These are phyloP conservation scores for Termitomyces sp. DNA, from an alignment of 768 basidiomycete genomes.

Conservation along the genomic window DNA sequence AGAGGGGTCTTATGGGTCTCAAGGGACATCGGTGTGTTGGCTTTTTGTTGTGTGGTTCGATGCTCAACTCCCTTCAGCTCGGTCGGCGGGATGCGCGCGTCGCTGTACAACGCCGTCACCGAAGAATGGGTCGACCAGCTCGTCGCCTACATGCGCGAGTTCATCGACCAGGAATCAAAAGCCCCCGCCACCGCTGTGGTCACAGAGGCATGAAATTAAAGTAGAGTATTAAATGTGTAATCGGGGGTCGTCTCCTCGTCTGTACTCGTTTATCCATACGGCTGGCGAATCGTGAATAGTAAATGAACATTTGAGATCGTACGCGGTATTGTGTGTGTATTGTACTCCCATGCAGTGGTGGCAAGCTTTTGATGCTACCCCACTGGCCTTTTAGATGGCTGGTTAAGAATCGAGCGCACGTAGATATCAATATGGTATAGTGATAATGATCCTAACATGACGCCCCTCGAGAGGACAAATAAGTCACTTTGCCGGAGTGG, in stretches of 20 bases:
- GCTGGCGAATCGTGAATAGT: too few relatives aligned
- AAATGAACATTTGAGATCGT: too few relatives aligned
- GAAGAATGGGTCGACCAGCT: constrained; percentile 65
- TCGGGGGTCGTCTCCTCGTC: too few relatives aligned
- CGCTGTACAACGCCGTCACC: constrained; percentile 85
- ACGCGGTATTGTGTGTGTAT: too few relatives aligned
- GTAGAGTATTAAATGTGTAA: too few relatives aligned
- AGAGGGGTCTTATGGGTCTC: constrained; percentile 73
- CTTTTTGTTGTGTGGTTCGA: neutral
- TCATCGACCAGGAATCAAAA: constrained; percentile 26
- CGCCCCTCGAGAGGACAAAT: neutral
- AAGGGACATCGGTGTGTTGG: constrained; percentile 84
- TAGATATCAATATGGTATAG: too few relatives aligned
- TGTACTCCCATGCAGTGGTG: too few relatives aligned
- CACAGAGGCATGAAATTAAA: constrained; percentile 4
- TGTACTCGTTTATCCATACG: too few relatives aligned
- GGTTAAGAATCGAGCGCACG: too few relatives aligned
- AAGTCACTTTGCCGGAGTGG: constrained; percentile 71
- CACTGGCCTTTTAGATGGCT: too few relatives aligned
- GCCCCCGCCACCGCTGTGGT: constrained; percentile 5
- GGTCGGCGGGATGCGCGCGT: constrained; percentile 68
- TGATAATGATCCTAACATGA: too few relatives aligned
- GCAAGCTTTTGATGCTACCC: too few relatives aligned
- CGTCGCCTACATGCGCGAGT: constrained; percentile 56
- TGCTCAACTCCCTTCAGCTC: constrained; percentile 31